phyloP scores from a whole-genome alignment of 495 filamentous ascomycete genomes.

The Elasticomyces elasticus region DNA sequence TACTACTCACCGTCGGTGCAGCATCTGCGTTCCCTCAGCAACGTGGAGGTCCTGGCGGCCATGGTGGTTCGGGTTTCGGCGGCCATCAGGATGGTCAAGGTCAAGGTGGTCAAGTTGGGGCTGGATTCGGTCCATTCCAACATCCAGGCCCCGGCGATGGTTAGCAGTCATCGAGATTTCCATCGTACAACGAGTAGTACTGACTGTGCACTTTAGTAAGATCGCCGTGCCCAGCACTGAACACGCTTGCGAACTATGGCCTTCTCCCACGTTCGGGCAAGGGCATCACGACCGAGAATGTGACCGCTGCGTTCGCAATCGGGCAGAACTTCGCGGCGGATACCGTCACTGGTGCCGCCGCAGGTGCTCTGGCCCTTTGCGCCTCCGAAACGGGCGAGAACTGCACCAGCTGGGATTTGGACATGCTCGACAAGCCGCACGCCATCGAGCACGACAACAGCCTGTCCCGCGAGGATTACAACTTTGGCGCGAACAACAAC shows the following conservation, averaged over 20 bases:
- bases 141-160: neutral
- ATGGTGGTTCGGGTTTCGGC: neutral
- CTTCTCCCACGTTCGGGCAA: conserved; percentile 28
- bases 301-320: conserved; percentile 29
- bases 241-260: conserved; percentile 22
- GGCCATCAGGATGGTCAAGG: neutral
- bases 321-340: conserved; percentile 35
- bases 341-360: neutral
- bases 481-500: conserved; percentile 1
- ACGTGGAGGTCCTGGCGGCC: neutral
- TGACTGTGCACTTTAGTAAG: conserved; percentile 2
- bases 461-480: conserved; percentile 19
- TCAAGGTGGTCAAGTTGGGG: neutral
- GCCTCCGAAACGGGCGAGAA: conserved; percentile 40
- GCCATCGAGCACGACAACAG: conserved; percentile 45
- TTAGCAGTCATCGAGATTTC: neutral
- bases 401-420: conserved; percentile 40
- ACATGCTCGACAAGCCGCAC: conserved; percentile 40
- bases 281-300: conserved; percentile 31
- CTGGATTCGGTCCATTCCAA: neutral
- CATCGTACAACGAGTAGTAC: neutral
- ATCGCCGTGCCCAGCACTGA: conserved; percentile 21
- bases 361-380: neutral
- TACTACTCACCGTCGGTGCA: neutral
- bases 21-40: neutral